Evolutionary conservation across 2,329 filamentous ascomycete genomes (phyloP).

Genomic region (Fusarium zealandicum): DNA sequence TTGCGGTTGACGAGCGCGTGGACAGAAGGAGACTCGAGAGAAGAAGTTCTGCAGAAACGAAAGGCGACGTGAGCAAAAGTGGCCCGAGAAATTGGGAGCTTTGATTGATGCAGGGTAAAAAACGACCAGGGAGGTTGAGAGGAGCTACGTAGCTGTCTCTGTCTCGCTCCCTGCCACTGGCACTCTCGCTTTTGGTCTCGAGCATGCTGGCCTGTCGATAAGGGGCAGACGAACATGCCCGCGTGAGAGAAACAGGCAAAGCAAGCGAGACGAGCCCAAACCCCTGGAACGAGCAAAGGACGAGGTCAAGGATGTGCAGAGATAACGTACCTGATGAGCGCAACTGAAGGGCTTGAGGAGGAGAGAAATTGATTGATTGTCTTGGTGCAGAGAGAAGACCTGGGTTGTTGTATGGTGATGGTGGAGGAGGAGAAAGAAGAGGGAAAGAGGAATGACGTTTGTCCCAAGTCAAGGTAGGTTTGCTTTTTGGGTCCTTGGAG

Average conservation of each 20-base stretch:
- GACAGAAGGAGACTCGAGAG: constrained; percentile 23
- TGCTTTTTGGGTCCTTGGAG: constrained; percentile 24
- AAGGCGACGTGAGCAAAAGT: constrained; percentile 39
- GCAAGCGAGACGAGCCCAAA: constrained; percentile 37
- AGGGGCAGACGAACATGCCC: constrained; percentile 34
- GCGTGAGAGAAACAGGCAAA: constrained; percentile 38
- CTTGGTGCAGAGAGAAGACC: constrained; percentile 1
- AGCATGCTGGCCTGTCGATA: constrained; percentile 27
- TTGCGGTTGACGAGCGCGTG: constrained; percentile 1
- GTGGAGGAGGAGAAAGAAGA: constrained; percentile 10
- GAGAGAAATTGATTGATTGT: constrained; percentile 1
- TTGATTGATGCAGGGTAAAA: constrained; percentile 24
- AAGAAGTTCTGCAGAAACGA: constrained; percentile 31
- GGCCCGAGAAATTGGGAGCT: constrained; percentile 36
- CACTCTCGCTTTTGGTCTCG: constrained; percentile 24
- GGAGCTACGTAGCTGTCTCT: constrained; percentile 31
- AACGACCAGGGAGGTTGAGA: constrained; percentile 24
- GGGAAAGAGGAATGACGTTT: constrained; percentile 30
- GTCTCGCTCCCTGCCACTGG: constrained; percentile 23
- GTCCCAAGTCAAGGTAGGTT: constrained; percentile 4
- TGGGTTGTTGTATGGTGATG: constrained; percentile 21
- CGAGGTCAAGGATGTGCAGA: constrained; percentile 18
- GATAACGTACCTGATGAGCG: constrained; percentile 30
- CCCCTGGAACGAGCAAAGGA: constrained; percentile 22
- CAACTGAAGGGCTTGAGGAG: constrained; percentile 5